Evolutionary conservation across 2,329 filamentous ascomycete genomes (phyloP).

Genomic region (Clarireedia monteithiana): DNA sequence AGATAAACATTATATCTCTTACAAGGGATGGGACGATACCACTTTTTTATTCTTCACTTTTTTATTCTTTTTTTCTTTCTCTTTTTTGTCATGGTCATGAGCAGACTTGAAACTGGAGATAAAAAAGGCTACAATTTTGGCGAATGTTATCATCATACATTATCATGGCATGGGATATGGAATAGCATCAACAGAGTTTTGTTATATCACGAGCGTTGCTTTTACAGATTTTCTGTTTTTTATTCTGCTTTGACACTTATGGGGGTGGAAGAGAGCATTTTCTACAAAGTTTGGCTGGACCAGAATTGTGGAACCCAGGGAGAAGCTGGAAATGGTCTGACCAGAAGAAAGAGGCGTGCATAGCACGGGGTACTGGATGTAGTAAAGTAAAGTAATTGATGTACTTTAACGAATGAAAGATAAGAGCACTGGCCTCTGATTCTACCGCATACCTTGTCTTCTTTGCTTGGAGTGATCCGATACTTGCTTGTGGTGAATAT

Average conservation of each 20-base stretch:
- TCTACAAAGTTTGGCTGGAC: background rate
- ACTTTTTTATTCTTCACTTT: background rate
- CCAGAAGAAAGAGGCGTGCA: no score
- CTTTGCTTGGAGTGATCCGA: background rate
- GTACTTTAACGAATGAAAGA: background rate
- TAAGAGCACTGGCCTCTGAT: background rate
- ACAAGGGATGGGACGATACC: slow-evolving; percentile 8
- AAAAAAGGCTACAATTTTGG: background rate
- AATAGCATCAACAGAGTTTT: background rate
- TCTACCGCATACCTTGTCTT: background rate
- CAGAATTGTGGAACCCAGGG: background rate
- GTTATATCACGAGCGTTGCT: background rate
- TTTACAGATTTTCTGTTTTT: background rate
- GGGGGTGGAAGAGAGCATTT: background rate
- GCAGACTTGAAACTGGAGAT: background rate
- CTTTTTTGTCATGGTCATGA: no score
- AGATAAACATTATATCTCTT: slow-evolving; percentile 5
- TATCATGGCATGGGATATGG: background rate
- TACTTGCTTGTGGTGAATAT: background rate
- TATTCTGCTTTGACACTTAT: background rate
- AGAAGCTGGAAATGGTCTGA: background rate
- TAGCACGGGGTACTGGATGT: background rate
- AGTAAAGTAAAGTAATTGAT: background rate
- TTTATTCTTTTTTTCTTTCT: background rate
- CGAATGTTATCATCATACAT: background rate